These are phyloP conservation scores for Eudorina sp. DNA, from an alignment of 139 green algal species.

Conservation along the genomic window DNA sequence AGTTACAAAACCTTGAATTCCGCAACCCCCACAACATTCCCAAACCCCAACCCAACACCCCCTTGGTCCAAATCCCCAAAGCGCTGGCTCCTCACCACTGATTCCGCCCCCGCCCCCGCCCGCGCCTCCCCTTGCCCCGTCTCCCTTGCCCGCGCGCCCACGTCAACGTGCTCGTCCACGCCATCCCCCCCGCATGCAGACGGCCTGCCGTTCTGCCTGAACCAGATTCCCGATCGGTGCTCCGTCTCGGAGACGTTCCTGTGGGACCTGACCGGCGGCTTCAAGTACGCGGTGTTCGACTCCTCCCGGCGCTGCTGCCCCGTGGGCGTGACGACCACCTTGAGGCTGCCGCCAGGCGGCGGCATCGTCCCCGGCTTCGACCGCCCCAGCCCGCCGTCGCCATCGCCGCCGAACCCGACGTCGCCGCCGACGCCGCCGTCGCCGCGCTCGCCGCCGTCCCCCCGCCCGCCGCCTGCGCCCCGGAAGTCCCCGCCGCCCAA, in stretches of 20 bases:
- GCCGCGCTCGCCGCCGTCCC: background rate
- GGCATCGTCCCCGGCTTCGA: background rate
- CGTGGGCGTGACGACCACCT: background rate
- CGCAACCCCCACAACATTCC: too few species aligned
- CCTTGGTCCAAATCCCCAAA: too few species aligned
- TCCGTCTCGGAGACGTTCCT: background rate
- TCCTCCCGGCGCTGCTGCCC: background rate
- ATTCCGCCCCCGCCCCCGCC: too few species aligned
- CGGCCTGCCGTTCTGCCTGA: background rate
- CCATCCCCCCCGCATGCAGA: too few species aligned
- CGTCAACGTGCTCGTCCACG: too few species aligned
- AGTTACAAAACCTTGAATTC: too few species aligned
- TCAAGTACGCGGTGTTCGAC: constrained; percentile 25
- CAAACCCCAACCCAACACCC: too few species aligned
- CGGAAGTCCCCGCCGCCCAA: background rate
- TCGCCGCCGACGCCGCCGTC: background rate
- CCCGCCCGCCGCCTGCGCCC: background rate
- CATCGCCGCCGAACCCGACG: background rate
- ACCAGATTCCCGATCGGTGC: background rate
- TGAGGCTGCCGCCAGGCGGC: background rate
- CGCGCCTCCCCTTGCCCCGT: too few species aligned
- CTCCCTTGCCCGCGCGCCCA: too few species aligned
- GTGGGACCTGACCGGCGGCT: background rate
- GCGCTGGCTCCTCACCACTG: too few species aligned
- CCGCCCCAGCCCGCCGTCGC: too few species aligned